Evolutionary conservation across 2,329 filamentous ascomycete genomes (phyloP).

Genomic region (Penicillium verrucosum): DNA sequence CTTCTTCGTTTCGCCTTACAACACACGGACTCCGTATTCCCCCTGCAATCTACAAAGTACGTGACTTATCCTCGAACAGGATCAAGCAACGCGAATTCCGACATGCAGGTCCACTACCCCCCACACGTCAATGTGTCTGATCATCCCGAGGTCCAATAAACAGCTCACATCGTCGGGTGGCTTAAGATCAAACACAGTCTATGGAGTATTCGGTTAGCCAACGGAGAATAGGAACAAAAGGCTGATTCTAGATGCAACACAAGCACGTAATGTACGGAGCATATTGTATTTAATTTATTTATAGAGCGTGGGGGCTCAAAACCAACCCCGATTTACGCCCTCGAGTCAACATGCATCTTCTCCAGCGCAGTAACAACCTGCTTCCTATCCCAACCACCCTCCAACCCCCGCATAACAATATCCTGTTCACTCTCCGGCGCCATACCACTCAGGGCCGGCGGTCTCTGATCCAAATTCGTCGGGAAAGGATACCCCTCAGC

Average conservation of each 20-base stretch:
- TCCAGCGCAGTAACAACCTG: conserved; percentile 44
- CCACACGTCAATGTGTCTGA: not conserved
- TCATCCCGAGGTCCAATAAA: conserved; percentile 3
- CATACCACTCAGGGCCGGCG: conserved; percentile 57
- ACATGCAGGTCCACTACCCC: conserved; percentile 4
- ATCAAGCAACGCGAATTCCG: not conserved
- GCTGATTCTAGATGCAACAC: not conserved
- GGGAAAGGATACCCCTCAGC: conserved; percentile 62
- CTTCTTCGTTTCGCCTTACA: not conserved
- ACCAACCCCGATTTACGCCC: conserved; percentile 10
- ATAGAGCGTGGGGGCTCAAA: not conserved
- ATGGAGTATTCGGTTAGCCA: not conserved
- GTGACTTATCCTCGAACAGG: not conserved
- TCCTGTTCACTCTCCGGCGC: conserved; percentile 60
- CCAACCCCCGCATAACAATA: conserved; percentile 46
- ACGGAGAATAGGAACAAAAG: not conserved
- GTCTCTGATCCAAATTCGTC: conserved; percentile 58
- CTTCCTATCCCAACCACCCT: conserved; percentile 40
- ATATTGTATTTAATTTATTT: not conserved
- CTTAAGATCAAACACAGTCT: conserved; percentile 1
- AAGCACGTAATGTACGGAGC: not conserved
- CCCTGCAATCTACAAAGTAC: not conserved
- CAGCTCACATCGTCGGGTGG: not conserved
- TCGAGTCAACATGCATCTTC: conserved; percentile 38
- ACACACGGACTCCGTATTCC: not conserved